These are phyloP conservation scores for Tanacetum coccineum DNA, from an alignment of 129 eudicot genomes.

Conservation along the genomic window DNA sequence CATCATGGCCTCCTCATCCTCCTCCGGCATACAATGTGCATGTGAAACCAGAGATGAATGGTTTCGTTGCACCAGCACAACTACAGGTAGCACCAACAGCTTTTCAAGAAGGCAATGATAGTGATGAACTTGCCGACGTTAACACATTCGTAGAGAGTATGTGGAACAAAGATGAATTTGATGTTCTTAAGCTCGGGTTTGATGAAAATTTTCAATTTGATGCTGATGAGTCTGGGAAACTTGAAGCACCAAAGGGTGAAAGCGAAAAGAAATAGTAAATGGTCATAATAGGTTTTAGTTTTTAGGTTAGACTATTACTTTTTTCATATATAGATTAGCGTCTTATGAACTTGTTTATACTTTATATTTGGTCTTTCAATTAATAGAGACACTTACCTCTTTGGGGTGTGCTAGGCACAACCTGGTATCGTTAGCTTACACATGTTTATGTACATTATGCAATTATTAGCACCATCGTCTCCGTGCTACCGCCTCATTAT, in stretches of 20 bases:
- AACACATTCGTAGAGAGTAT: not conserved
- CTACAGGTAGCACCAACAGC: not conserved
- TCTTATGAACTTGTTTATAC: slow-evolving; percentile 1
- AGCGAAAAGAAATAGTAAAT: not conserved
- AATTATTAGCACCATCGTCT: no score
- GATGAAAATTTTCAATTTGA: slow-evolving; percentile 3
- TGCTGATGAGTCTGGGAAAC: slow-evolving; percentile 8
- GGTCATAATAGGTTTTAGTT: not conserved
- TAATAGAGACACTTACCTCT: not conserved
- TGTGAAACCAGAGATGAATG: not conserved
- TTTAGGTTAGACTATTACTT: not conserved
- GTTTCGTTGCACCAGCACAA: not conserved
- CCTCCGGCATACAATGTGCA: slow-evolving; percentile 2
- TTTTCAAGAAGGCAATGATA: slow-evolving; percentile 4
- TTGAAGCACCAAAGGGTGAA: not conserved
- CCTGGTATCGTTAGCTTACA: no score
- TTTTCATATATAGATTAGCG: not conserved
- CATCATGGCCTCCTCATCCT: not conserved
- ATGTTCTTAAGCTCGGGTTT: not conserved
- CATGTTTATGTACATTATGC: no score
- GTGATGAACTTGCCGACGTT: not conserved
- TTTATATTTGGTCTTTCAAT: not conserved
- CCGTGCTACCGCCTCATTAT: no score
- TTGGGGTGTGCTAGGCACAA: not conserved
- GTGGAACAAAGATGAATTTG: not conserved